Conservation (phyloP, 2,329 filamentous ascomycete species). For the Cladorrhinum sp. region DNA sequence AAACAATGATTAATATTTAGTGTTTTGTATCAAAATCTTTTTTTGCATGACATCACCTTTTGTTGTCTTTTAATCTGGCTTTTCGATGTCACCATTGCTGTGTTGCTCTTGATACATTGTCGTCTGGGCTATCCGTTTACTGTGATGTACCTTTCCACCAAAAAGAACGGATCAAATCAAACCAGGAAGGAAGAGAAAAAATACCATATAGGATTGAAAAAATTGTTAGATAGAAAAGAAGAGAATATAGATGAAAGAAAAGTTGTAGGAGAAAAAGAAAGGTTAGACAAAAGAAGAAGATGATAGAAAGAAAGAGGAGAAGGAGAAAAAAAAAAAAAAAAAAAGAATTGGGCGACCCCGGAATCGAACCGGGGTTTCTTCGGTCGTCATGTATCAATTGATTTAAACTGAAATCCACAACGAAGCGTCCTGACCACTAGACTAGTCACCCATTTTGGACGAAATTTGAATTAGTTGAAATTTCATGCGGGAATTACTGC, state of each 20-base stretch:
- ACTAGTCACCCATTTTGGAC: slow-evolving; percentile 23
- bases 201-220: too few species aligned
- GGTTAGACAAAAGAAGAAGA: too few species aligned
- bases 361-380: slow-evolving; percentile 25
- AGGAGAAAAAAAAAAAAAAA: background rate
- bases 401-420: slow-evolving; percentile 19
- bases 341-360: slow-evolving; percentile 20
- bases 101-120: too few species aligned
- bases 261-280: too few species aligned
- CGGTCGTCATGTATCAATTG: slow-evolving; percentile 10
- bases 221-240: too few species aligned
- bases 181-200: too few species aligned
- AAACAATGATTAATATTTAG: slow-evolving; percentile 16
- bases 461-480: background rate
- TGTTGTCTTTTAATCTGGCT: too few species aligned
- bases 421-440: slow-evolving; percentile 24
- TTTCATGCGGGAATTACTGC: background rate
- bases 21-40: background rate
- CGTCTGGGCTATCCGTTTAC: too few species aligned
- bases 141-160: too few species aligned
- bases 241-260: too few species aligned
- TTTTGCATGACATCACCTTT: background rate
- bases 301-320: background rate
- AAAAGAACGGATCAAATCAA: too few species aligned
- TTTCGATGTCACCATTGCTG: too few species aligned